A percentile compares a stretch with the other conserved stretches of the same genome.
Conservation (phyloP, 495 filamentous ascomycete genomes). For the Penicilliopsis zonata region DNA sequence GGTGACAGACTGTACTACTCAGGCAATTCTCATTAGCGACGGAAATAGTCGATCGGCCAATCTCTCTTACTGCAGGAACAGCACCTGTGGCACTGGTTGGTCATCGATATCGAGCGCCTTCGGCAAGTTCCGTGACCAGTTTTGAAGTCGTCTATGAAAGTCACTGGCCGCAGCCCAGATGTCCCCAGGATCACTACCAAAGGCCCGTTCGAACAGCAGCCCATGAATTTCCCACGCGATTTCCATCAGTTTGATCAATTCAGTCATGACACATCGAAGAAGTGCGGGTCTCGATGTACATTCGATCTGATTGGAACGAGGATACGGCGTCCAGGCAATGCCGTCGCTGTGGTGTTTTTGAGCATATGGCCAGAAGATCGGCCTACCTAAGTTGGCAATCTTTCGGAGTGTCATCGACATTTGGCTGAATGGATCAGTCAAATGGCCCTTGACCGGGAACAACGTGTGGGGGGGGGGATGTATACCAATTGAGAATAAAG, state of each 20-base stretch:
- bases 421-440: slow-evolving; percentile 14
- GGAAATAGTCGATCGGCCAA: background rate
- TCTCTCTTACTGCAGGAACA: slow-evolving; percentile 28
- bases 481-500: slow-evolving; percentile 21
- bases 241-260: slow-evolving; percentile 13
- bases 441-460: background rate
- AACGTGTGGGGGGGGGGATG: background rate
- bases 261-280: slow-evolving; percentile 16
- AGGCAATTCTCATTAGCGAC: slow-evolving; percentile 5
- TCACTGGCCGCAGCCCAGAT: slow-evolving; percentile 10
- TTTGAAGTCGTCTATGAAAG: slow-evolving; percentile 14
- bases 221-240: slow-evolving; percentile 15
- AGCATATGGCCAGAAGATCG: slow-evolving; percentile 9
- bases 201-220: slow-evolving; percentile 14
- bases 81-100: slow-evolving; percentile 19
- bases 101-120: slow-evolving; percentile 10
- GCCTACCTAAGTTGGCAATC: slow-evolving; percentile 8
- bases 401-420: slow-evolving; percentile 20
- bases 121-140: slow-evolving; percentile 16
- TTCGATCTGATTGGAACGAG: slow-evolving; percentile 21
- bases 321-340: slow-evolving; percentile 26
- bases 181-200: slow-evolving; percentile 7
- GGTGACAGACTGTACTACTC: slow-evolving; percentile 18
- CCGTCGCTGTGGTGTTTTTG: slow-evolving; percentile 10
- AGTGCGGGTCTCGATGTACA: slow-evolving; percentile 17